Conservation (phyloP, 805 yeast genomes). For the Millerozyma acaciae region DNA sequence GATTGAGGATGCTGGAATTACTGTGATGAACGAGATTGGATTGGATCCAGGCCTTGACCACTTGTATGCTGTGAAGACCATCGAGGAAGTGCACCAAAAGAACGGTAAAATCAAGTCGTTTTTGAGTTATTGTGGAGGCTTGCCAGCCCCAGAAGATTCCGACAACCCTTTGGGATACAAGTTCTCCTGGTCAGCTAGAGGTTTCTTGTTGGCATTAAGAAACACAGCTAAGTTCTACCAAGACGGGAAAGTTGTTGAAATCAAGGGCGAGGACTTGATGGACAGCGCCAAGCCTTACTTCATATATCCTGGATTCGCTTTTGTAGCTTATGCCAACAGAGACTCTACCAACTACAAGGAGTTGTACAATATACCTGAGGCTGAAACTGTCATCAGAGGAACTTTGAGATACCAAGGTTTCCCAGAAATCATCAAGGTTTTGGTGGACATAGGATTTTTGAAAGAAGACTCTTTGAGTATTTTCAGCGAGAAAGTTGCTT, state of each 20-base stretch:
- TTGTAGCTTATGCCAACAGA: constrained; percentile 96
- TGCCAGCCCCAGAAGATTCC: constrained; percentile 96
- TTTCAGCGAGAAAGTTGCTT: constrained; percentile 56
- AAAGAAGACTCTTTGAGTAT: constrained; percentile 66
- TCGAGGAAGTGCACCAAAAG: constrained; percentile 88
- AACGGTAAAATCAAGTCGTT: constrained; percentile 93
- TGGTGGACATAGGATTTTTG: constrained; percentile 91
- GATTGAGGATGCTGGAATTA: constrained; percentile 90
- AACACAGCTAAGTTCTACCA: constrained; percentile 87
- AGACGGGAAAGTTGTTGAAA: constrained; percentile 76
- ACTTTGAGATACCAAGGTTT: constrained; percentile 97
- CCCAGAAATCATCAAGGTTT: constrained; percentile 95
- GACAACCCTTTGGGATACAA: constrained; percentile 98
- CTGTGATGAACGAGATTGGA: constrained; percentile 98
- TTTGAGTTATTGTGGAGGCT: constrained; percentile 97
- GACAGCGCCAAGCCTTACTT: constrained; percentile 90
- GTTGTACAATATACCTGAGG: constrained; percentile 93
- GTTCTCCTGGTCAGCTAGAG: constrained; percentile 99
- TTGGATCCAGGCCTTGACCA: constrained; percentile 99
- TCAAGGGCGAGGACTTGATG: constrained; percentile 90
- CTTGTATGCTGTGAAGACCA: constrained; percentile 95
- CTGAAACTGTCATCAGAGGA: constrained; percentile 94
- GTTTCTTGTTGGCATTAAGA: constrained; percentile 92
- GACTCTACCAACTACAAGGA: constrained; percentile 93
- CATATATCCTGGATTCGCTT: constrained; percentile 92